Base-by-base conservation (phyloP, 2,329 filamentous ascomycete species). In the Diaporthe citriasiana region DNA sequence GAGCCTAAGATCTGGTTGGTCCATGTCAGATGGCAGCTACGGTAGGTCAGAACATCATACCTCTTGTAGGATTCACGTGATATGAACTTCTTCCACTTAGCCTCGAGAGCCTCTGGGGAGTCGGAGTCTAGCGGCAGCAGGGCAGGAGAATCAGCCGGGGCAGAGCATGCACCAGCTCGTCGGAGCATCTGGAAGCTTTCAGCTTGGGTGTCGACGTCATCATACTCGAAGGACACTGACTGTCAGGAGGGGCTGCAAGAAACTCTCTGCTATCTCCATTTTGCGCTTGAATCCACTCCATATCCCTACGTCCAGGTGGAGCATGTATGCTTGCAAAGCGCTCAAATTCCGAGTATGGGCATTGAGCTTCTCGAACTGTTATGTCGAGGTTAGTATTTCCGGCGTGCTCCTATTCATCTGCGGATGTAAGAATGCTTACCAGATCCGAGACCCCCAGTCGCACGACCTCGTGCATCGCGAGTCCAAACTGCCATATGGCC, bases 231-330 rank as follows among this genome's bases (percentile, higher is more conserved):
- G 15, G 19, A 30, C 15, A 73, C 71, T 57, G 51, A 84, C 82
- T 5, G 88, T 90, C 25, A 89, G 79, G 2, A 89, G 77, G 3
- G 88, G 86, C 75, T 89, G 87, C 51, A 86, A 82, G 77, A 90
- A 90, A 70, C 89, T 89, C 78, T 91, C 89, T 0, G 89, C 85
- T 45, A 91, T 86, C 76, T 91, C 89, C 81, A 89, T 90, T 77
- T 89, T 88, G 35, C 89, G 85, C 75, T 87, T 88, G 72, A 89
- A 88, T 5, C 89, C 89, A 76, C 87, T 89, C 89, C 89, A 91
- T 60, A 90, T 81, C 1, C 88, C 89, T 42, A 89, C 84, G 72
- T 89, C 86, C 2, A 90, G 82, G 56, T 83, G 80, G 5, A 90
- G 77, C 22, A 87, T 80, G 68, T 86, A 87, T 3, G 86, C 85